Conservation (phyloP, 2,329 filamentous ascomycete species). For the Celoporthe dispersa region DNA sequence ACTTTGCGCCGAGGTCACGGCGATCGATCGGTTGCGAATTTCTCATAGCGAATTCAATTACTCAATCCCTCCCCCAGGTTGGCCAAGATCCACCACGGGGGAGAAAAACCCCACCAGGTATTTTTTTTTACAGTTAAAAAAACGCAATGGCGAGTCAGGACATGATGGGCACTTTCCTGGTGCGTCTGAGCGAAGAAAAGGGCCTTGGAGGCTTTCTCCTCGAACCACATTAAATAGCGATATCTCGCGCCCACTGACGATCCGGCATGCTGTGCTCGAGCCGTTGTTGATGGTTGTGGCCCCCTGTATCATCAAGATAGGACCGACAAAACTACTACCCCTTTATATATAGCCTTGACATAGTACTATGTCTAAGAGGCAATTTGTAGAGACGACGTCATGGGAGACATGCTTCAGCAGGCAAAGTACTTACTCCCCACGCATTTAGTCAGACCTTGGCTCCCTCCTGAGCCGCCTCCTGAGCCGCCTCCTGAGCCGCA, state of each 20-base stretch:
- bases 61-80: conserved; percentile 9
- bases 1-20: background rate
- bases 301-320: background rate
- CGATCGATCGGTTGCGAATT: conserved; percentile 5
- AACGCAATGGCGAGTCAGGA: background rate
- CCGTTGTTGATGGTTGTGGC: background rate
- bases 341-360: background rate
- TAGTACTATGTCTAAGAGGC: background rate
- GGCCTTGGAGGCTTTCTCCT: background rate
- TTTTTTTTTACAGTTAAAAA: background rate
- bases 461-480: background rate
- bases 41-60: conserved; percentile 14
- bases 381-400: background rate
- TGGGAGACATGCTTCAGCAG: no score
- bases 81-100: conserved; percentile 2
- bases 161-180: background rate
- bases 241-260: background rate
- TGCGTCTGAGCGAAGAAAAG: background rate
- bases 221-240: conserved; percentile 1
- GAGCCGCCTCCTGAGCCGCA: background rate
- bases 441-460: background rate
- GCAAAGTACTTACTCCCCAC: background rate
- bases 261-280: background rate
- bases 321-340: background rate
- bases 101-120: conserved; percentile 12